Percentiles rank a stretch among this genome's conserved stretches.
phyloP scores from a whole-genome alignment of 2,329 filamentous ascomycete species.

The Blumeriella jaapii region DNA sequence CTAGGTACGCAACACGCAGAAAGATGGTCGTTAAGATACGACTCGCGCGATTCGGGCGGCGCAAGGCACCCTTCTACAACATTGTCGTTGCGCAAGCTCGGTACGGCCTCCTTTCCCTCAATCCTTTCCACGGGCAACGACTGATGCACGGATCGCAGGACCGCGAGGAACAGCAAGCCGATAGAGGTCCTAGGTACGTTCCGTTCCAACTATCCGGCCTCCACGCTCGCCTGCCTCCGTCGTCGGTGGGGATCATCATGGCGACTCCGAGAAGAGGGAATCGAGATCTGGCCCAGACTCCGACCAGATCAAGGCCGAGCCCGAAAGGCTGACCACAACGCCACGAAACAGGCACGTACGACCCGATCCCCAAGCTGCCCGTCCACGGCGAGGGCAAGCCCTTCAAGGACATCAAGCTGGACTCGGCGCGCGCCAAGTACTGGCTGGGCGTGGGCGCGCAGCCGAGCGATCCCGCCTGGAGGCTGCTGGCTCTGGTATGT shows the following conservation, averaged over 20 bases:
- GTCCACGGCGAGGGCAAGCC: constrained; percentile 53
- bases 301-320: too few relatives aligned
- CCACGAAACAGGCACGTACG: constrained; percentile 43
- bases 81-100: constrained; percentile 90
- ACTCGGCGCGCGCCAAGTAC: constrained; percentile 72
- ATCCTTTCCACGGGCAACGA: not conserved
- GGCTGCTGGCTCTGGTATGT: constrained; percentile 67
- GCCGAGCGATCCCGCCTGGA: constrained; percentile 82
- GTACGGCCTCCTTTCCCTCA: constrained; percentile 35
- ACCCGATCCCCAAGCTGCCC: constrained; percentile 51
- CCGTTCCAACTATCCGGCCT: too few relatives aligned
- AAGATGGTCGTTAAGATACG: constrained; percentile 87
- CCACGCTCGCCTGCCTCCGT: too few relatives aligned
- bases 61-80: constrained; percentile 89
- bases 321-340: too few relatives aligned
- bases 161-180: constrained; percentile 76
- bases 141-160: constrained; percentile 37
- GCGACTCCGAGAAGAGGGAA: too few relatives aligned
- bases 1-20: constrained; percentile 1
- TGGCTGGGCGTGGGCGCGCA: constrained; percentile 97
- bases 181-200: constrained; percentile 74
- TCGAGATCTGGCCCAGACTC: too few relatives aligned
- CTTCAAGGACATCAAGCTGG: constrained; percentile 87
- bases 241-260: too few relatives aligned
- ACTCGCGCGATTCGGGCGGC: constrained; percentile 83